Evolutionary conservation across 306 rosid species (phyloP).

Genomic region (Fragaria iinumae): DNA sequence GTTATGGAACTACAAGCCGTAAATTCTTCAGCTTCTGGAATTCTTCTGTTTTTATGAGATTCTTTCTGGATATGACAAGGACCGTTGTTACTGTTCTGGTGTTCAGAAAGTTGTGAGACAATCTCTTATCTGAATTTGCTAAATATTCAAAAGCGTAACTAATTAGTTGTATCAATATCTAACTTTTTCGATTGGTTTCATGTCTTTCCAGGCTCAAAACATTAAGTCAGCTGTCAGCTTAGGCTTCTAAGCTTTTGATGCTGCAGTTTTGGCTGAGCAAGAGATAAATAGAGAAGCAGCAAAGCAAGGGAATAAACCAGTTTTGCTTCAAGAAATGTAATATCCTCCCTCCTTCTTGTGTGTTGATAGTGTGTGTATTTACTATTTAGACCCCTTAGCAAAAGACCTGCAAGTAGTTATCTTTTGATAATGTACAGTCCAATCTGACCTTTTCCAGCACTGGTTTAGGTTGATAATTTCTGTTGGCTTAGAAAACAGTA

Average conservation of each 20-base stretch:
- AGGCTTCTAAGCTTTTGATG: constrained; percentile 46
- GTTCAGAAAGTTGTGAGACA: constrained; percentile 3
- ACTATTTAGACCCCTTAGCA: neutral
- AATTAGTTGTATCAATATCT: neutral
- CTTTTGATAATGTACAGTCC: neutral
- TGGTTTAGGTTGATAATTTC: neutral
- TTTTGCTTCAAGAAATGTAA: constrained; percentile 65
- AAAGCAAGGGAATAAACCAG: constrained; percentile 71
- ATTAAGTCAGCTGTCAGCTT: constrained; percentile 30
- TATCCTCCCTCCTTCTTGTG: constrained; percentile 7
- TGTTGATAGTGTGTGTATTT: neutral
- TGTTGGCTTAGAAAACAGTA: neutral
- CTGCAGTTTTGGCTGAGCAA: constrained; percentile 53
- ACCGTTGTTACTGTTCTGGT: constrained; percentile 46
- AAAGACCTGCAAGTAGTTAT: neutral
- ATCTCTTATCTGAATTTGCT: neutral
- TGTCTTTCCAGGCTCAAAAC: constrained; percentile 54
- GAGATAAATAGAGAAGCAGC: constrained; percentile 71
- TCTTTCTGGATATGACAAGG: constrained; percentile 37
- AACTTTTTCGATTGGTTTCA: neutral
- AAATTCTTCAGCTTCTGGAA: constrained; percentile 8
- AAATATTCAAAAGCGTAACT: neutral
- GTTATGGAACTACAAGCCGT: neutral
- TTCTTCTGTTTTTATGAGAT: constrained; percentile 9
- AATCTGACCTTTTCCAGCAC: neutral